Conservation (phyloP, 768 basidiomycete genomes). For the Pisolithus microcarpus region DNA sequence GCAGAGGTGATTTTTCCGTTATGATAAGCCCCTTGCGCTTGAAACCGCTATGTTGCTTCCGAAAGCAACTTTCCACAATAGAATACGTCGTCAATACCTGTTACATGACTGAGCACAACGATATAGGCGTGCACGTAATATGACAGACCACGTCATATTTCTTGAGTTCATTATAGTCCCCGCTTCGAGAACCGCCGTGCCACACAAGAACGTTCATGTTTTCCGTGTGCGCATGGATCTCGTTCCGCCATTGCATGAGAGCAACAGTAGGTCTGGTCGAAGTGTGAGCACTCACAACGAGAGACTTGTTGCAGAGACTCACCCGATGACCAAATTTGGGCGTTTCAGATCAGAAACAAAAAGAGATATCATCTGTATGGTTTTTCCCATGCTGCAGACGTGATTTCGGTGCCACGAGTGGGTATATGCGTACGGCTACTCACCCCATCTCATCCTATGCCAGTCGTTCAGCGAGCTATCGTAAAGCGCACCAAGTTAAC, state of each 20-base stretch:
- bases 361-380: slow-evolving; percentile 92
- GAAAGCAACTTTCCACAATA: slow-evolving; percentile 85
- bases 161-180: slow-evolving; percentile 58
- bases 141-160: slow-evolving; percentile 78
- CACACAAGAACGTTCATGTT: slow-evolving; percentile 84
- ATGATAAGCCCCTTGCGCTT: slow-evolving; percentile 77
- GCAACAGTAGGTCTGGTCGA: slow-evolving; percentile 41
- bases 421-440: slow-evolving; percentile 14
- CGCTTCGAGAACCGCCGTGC: slow-evolving; percentile 77
- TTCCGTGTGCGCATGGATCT: slow-evolving; percentile 80
- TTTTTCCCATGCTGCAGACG: slow-evolving; percentile 74
- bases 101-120: slow-evolving; percentile 4
- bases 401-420: slow-evolving; percentile 8
- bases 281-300: neutral
- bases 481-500: slow-evolving; percentile 19
- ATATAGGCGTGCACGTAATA: neutral
- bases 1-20: slow-evolving; percentile 83
- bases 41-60: slow-evolving; percentile 90
- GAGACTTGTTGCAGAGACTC: slow-evolving; percentile 23
- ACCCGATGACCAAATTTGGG: slow-evolving; percentile 93
- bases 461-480: slow-evolving; percentile 5
- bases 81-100: slow-evolving; percentile 83
- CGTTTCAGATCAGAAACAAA: slow-evolving; percentile 69
- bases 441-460: slow-evolving; percentile 87
- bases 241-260: slow-evolving; percentile 85